Base-by-base conservation (phyloP, 768 basidiomycete species). In the Omphalotus guepiniiformis region DNA sequence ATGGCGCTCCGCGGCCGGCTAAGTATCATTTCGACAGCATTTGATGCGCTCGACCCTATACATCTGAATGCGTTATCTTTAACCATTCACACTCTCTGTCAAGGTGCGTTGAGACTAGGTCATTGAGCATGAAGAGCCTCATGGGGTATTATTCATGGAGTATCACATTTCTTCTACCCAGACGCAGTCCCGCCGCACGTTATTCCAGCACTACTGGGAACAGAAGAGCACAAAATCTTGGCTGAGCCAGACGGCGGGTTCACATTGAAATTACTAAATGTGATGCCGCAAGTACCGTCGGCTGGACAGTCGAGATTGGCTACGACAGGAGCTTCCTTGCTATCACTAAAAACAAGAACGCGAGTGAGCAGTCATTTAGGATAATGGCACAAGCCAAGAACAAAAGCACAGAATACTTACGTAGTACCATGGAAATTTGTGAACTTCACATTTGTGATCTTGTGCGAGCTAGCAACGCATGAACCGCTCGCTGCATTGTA, bases 221-320 rank as follows among this genome's bases (percentile, higher is more conserved):
- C 60, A 34, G 53, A 56, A 1, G 63, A 62, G 42, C 62, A 65
- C 13, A 57, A 50, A 0, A 63, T 54, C 18, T 58, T 38, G 4
- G 55, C 54, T 15, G 56, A 54, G 2, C 62, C 63, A 9, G 59
- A 58, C 6, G 59, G 57, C 16, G 63, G 48, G 19, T 57, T 61
- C 30, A 63, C 63, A n/a, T 26, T 53, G 21, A 62, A 65, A 27
- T 39, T 52, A 18, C 52, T 49, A 7, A 65, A 25, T 3, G 47
- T 42, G 22, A 65, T 57, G 38, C 60, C 44, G 34, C 63, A 65
- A 21, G 58, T 62, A 6, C 60, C 59, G 11, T 27, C 19, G 3
- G 58, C 40, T 11, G 63, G 57, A 37, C 63, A 65, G 36, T 65
- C 54, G 39, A 65, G 21, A 40, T 65, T 63, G 3, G 59, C 63